These are phyloP conservation scores for Mycena filopes DNA, from an alignment of 768 basidiomycete species.

Conservation along the genomic window DNA sequence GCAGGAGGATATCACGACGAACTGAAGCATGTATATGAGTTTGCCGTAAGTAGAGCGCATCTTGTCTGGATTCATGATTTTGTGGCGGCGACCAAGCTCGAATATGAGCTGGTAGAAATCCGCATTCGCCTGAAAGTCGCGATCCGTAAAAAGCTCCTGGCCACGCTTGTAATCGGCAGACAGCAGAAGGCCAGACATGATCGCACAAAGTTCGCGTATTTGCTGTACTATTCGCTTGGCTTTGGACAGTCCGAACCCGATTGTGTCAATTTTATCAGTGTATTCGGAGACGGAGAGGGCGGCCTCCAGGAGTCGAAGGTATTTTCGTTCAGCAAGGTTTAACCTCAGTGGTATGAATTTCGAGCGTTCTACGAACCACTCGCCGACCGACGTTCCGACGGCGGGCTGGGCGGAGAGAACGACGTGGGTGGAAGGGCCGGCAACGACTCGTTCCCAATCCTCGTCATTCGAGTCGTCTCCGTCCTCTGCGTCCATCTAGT, in stretches of 20 bases:
- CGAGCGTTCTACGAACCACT: slow-evolving; percentile 87
- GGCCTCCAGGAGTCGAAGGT: slow-evolving; percentile 85
- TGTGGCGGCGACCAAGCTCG: slow-evolving; percentile 85
- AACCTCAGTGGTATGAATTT: slow-evolving; percentile 86
- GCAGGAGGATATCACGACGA: slow-evolving; percentile 36
- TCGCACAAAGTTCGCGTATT: slow-evolving; percentile 88
- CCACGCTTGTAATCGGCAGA: slow-evolving; percentile 90
- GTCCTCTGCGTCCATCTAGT: slow-evolving; percentile 62
- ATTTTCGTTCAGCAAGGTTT: slow-evolving; percentile 81
- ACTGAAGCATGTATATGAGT: slow-evolving; percentile 85
- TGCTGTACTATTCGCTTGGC: slow-evolving; percentile 90
- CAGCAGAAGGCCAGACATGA: slow-evolving; percentile 84
- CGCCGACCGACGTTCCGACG: slow-evolving; percentile 72
- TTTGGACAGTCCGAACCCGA: slow-evolving; percentile 81
- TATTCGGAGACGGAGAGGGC: slow-evolving; percentile 88
- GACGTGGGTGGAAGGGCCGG: slow-evolving; percentile 47
- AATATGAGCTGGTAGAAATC: slow-evolving; percentile 85
- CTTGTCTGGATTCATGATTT: slow-evolving; percentile 94
- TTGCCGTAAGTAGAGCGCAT: slow-evolving; percentile 93
- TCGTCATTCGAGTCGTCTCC: slow-evolving; percentile 54
- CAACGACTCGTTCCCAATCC: slow-evolving; percentile 54
- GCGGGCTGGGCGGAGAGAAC: slow-evolving; percentile 65
- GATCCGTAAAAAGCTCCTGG: slow-evolving; percentile 85
- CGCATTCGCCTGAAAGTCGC: slow-evolving; percentile 83
- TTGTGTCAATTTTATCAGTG: slow-evolving; percentile 89